A percentile compares a stretch with the other conserved stretches of the same genome.
Conservation (phyloP, 305 asterid genomes). For the Fraxinus platypoda region DNA sequence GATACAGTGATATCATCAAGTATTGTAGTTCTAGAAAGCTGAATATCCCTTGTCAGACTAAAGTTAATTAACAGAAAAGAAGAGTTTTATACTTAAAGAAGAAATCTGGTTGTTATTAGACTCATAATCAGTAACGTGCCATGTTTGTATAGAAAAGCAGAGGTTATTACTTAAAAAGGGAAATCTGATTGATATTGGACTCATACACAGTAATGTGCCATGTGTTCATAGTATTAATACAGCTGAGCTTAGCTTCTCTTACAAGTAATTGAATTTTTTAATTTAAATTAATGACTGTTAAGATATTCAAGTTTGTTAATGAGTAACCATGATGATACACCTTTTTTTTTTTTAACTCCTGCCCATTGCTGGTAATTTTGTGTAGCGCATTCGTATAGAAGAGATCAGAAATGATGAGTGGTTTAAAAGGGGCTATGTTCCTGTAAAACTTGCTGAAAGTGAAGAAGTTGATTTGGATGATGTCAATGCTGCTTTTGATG, state of each 20-base stretch:
- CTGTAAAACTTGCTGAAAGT: conserved; percentile 62
- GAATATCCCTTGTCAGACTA: not conserved
- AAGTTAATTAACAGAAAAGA: not conserved
- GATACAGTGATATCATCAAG: not conserved
- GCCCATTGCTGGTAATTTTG: conserved; percentile 13
- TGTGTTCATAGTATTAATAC: not conserved
- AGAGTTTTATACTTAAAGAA: not conserved
- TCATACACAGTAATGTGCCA: not conserved
- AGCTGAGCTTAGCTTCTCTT: not conserved
- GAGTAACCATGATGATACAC: not conserved
- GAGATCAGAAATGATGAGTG: conserved; percentile 91
- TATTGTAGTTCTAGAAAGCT: not conserved
- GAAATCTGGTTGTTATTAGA: not conserved
- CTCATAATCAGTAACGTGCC: conserved; percentile 6
- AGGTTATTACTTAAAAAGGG: not conserved
- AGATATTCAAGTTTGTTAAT: not conserved
- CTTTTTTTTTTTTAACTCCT: not conserved
- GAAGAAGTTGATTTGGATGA: conserved; percentile 95
- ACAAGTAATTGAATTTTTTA: not conserved
- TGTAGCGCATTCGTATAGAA: conserved; percentile 85
- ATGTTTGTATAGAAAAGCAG: conserved; percentile 4
- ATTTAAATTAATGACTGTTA: not conserved
- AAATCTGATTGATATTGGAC: not conserved
- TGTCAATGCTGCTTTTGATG: conserved; percentile 95
- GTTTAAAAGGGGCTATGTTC: conserved; percentile 77